Conservation (phyloP, 2,329 filamentous ascomycete genomes). For the Fusarium dlaminii region DNA sequence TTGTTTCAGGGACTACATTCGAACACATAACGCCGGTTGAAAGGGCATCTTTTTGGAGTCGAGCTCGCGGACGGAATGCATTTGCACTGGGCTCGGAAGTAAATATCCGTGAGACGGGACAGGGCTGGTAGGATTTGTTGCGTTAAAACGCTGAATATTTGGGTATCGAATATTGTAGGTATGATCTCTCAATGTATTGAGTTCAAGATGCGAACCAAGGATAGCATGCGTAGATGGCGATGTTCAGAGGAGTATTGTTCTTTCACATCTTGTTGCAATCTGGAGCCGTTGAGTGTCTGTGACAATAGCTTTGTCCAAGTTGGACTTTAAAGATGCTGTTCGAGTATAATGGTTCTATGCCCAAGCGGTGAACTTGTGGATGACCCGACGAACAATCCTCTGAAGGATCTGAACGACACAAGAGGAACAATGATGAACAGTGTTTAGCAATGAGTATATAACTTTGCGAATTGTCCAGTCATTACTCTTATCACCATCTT, state of each 20-base stretch:
- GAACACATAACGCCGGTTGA: conserved; percentile 23
- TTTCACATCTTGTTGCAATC: background rate
- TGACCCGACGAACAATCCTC: background rate
- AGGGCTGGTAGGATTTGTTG: conserved; percentile 3
- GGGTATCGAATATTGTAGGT: conserved; percentile 27
- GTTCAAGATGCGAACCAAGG: conserved; percentile 5
- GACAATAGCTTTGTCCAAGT: background rate
- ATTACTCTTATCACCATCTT: background rate
- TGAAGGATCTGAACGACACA: background rate
- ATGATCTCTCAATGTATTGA: conserved; percentile 23
- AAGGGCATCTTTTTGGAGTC: conserved; percentile 32
- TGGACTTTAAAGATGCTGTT: background rate
- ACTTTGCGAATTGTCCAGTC: background rate
- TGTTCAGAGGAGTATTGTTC: background rate
- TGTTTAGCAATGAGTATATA: background rate
- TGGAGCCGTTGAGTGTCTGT: background rate
- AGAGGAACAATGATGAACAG: background rate
- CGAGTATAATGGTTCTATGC: background rate
- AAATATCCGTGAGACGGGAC: conserved; percentile 14
- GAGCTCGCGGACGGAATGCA: conserved; percentile 27
- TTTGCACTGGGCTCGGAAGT: conserved; percentile 26
- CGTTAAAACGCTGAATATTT: conserved; percentile 16
- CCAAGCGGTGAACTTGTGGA: background rate
- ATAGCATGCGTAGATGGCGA: conserved; percentile 5
- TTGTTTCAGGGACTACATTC: conserved; percentile 1